phyloP scores from a whole-genome alignment of 2,329 filamentous ascomycete species.

The Fusarium brevicatenulatum region DNA sequence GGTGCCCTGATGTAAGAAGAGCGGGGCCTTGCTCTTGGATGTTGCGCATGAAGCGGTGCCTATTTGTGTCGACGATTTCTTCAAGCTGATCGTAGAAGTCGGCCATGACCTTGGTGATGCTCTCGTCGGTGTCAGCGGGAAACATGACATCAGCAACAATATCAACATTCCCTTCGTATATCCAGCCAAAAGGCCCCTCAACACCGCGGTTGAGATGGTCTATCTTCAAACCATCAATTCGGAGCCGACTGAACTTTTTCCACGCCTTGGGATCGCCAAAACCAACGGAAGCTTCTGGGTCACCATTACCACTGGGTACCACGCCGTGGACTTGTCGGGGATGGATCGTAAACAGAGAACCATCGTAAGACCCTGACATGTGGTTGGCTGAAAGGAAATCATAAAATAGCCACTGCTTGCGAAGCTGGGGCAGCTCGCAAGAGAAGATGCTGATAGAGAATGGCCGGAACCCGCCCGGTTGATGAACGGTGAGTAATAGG shows the following conservation, averaged over 20 bases:
- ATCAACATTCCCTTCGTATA: constrained; percentile 95
- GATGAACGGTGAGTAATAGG: constrained; percentile 88
- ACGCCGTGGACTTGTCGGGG: constrained; percentile 89
- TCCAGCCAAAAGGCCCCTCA: constrained; percentile 96
- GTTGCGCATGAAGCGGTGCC: constrained; percentile 69
- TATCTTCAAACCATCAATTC: constrained; percentile 93
- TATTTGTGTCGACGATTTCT: constrained; percentile 85
- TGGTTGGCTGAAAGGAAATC: constrained; percentile 95
- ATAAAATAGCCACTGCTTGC: constrained; percentile 98
- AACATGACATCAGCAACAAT: constrained; percentile 97
- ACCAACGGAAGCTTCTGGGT: constrained; percentile 63
- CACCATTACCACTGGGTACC: constrained; percentile 63
- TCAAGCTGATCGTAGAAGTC: constrained; percentile 97
- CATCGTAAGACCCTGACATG: constrained; percentile 95
- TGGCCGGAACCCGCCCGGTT: constrained; percentile 90
- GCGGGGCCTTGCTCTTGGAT: constrained; percentile 46
- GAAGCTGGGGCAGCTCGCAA: constrained; percentile 89
- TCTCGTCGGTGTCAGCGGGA: constrained; percentile 85
- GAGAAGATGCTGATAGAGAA: constrained; percentile 96
- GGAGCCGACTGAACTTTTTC: constrained; percentile 94
- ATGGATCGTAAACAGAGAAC: constrained; percentile 96
- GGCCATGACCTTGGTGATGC: constrained; percentile 93
- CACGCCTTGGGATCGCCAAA: constrained; percentile 77
- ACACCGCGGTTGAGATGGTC: constrained; percentile 96
- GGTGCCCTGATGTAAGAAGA: constrained; percentile 47